Conservation (phyloP, 179 eudicot species). For the Beta macrorhiza region DNA sequence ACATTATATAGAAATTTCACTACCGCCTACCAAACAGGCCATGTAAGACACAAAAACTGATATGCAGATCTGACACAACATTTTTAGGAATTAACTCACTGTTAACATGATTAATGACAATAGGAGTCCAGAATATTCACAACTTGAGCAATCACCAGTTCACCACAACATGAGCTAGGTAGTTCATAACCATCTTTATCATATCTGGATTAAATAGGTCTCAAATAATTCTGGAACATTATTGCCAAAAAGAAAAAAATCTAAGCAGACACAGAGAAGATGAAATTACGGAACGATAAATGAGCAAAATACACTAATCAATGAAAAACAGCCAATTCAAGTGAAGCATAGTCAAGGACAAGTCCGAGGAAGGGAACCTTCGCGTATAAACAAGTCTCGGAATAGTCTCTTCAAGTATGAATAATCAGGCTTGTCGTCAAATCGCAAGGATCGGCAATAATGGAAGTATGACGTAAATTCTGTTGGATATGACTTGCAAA, state of each 20-base stretch:
- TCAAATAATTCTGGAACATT: too few relatives aligned
- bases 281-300: background rate
- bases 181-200: background rate
- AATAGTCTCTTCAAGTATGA: conserved; percentile 63
- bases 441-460: conserved; percentile 59
- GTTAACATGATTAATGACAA: too few relatives aligned
- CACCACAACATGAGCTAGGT: background rate
- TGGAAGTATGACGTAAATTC: conserved; percentile 73
- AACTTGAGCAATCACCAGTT: background rate
- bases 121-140: background rate
- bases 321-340: background rate
- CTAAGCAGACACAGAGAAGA: background rate
- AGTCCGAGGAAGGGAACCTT: conserved; percentile 35
- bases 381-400: conserved; percentile 63
- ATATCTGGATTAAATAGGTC: too few relatives aligned
- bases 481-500: conserved; percentile 54
- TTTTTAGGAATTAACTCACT: background rate
- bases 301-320: background rate
- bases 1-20: too few relatives aligned
- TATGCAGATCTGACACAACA: background rate
- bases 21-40: background rate
- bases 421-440: conserved; percentile 68
- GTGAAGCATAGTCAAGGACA: background rate
- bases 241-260: background rate
- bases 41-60: background rate